Evolutionary conservation across 179 eudicot species (phyloP), one percentile per base, ranked within the genome.

Genomic region (Drosera spatulata): DNA sequence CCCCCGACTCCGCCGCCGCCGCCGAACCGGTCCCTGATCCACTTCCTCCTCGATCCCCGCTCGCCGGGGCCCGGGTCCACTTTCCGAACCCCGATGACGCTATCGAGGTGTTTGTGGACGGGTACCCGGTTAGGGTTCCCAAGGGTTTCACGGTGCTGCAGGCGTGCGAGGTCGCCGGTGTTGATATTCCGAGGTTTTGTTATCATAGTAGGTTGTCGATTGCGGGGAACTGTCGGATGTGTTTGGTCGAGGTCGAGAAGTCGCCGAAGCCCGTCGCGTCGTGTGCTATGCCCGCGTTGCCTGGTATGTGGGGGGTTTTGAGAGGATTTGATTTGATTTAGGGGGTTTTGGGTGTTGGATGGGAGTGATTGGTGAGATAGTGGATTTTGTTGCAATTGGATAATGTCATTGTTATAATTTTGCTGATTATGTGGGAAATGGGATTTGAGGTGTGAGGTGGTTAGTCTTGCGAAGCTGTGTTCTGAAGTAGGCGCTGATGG

Each of bases 251-350:
- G 75, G 97, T 93, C 46, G 99, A 93, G 82, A 93, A 93, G 68
- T 81, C 88, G 2, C 99, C 99, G 14, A 93, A 93, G 69, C 99
- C 99, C 9, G 99, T 93, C 4, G 99, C 99, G 45, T 89, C 99
- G 10, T 93, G 99, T 59, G 96, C 99, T 42, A 93, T 93, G 96
- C 99, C 96, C 7, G 99, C 99, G 62, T 90, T 93, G 53, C 99
- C 99, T 22, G 99, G 99, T 91, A 59, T 39, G 33, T 22, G 33
- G 33, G 33, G 33, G 33, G 33, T 22, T 22, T 22, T 22, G 33
- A 22, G 33, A 22, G 33, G 33, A 22, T 22, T 22, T 22, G 33
- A 22, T 22, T 22, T 22, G 33, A 22, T 22, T 22, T 22, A 22
- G 33, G 33, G 33, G 33, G 33, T 22, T 22, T 22, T 22, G 33